These are phyloP conservation scores for Saposhnikovia divaricata DNA, from an alignment of 129 eudicot species.

Conservation along the genomic window DNA sequence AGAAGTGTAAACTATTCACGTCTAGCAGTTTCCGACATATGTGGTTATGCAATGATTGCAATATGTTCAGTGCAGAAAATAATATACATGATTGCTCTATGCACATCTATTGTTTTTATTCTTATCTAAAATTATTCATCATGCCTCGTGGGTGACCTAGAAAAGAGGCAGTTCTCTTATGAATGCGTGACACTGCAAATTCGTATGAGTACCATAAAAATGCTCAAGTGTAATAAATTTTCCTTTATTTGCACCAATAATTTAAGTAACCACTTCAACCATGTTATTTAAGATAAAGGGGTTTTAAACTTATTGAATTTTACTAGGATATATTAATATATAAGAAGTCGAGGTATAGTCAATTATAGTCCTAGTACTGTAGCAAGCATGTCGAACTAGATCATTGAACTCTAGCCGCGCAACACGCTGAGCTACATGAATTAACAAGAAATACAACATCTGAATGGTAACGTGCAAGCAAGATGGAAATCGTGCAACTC, in stretches of 20 bases:
- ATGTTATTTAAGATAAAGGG: not conserved
- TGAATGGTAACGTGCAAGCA: not conserved
- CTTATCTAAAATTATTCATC: not conserved
- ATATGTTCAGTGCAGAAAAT: too few relatives aligned
- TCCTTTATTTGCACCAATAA: not conserved
- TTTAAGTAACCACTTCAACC: not conserved
- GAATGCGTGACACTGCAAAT: not conserved
- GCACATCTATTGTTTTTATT: not conserved
- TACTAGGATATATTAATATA: too few relatives aligned
- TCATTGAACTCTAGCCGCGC: not conserved
- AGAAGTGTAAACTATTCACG: slow-evolving; percentile 6
- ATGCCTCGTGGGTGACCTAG: not conserved
- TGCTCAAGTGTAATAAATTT: not conserved
- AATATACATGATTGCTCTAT: not conserved
- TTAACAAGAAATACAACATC: not conserved
- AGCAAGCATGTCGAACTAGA: not conserved
- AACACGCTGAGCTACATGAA: not conserved
- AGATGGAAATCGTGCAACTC: not conserved
- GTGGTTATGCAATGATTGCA: not conserved
- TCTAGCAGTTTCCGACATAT: not conserved
- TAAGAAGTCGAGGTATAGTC: not conserved
- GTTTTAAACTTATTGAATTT: too few relatives aligned
- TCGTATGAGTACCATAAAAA: too few relatives aligned
- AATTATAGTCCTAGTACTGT: not conserved
- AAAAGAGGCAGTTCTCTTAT: not conserved